Evolutionary conservation across 2,329 filamentous ascomycete genomes (phyloP), one percentile per base, ranked within the genome.

Genomic region (Ophiostoma triangulosporum): DNA sequence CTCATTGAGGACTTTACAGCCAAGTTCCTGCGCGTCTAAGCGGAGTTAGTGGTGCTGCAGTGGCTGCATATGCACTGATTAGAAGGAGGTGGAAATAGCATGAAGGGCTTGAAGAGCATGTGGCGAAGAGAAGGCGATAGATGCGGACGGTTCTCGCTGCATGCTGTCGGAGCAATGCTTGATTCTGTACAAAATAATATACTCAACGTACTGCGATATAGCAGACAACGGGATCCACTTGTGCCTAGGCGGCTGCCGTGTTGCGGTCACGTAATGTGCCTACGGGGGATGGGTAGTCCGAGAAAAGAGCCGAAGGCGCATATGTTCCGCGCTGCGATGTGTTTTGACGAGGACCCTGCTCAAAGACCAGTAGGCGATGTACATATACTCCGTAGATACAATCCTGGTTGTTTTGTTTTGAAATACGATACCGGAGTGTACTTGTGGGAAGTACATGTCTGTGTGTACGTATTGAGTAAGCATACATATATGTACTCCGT

Each of bases 1-100:
- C 76, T 95, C 63, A 96, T 98, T 66, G 84, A 88, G 69, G 75
- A 86, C 63, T 91, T 93, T 68, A 86, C 86, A 53, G 88, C 84
- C 62, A 97, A 96, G 81, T 76, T 97, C 63, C 76, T 98, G 66
- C 80, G 81, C 61, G 74, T 94, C 66, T 66, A 58, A 33, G 29
- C 26, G 3, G 6, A n/a, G 40, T n/a, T 46, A 14, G 12, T 27
- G 15, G 26, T n/a, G 22, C 15, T n/a, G 35, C 31, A 6, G 22
- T 40, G 12, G 35, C 17, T 51, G n/a, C 38, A 35, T 12, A 4
- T 24, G 38, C 11, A 22, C 24, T 6, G 14, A 26, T 12, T 20
- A 43, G 49, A 40, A 51, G 22, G 43, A 46, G 43, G 26, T 29
- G 43, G 24, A n/a, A 12, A 27, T 27, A 29, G 31, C 31, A 6